These are phyloP conservation scores for Sapria himalayana DNA, from an alignment of 345 rosid genomes.

Conservation along the genomic window DNA sequence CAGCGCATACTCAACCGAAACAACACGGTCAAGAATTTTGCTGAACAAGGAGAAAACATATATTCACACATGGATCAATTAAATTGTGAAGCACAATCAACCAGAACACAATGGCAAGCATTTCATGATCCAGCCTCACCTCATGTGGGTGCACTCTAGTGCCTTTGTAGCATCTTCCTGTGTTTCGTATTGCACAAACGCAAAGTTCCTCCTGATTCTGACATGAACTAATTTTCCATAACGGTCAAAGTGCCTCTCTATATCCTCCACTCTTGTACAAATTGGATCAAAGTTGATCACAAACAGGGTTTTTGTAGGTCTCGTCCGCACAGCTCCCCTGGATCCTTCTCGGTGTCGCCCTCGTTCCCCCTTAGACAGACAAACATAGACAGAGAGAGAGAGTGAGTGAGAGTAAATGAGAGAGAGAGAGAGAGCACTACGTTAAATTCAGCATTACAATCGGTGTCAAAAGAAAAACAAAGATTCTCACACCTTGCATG, in stretches of 20 bases:
- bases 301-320: constrained; percentile 79
- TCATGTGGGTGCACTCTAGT: constrained; percentile 56
- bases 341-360: constrained; percentile 51
- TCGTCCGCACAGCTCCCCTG: constrained; percentile 24
- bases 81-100: not conserved
- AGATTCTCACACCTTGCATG: too few species aligned
- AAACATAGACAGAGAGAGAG: too few species aligned
- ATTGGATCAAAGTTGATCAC: constrained; percentile 70
- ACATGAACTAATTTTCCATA: constrained; percentile 58
- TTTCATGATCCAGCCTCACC: constrained; percentile 23
- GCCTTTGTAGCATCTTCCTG: constrained; percentile 81
- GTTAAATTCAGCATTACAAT: too few species aligned
- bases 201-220: constrained; percentile 54
- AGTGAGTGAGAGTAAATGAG: too few species aligned
- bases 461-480: too few species aligned
- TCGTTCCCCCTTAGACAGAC: constrained; percentile 57
- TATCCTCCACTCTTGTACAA: constrained; percentile 50
- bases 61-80: constrained; percentile 1
- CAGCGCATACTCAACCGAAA: constrained; percentile 77
- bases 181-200: constrained; percentile 61
- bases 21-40: constrained; percentile 57
- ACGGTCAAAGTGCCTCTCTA: constrained; percentile 54
- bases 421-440: too few species aligned
- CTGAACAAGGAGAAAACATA: constrained; percentile 16
- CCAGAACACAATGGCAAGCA: not conserved